A percentile compares a stretch with the other conserved stretches of the same genome.
Conservation (phyloP, 2,329 filamentous ascomycete genomes). For the Fusarium mundagurra region DNA sequence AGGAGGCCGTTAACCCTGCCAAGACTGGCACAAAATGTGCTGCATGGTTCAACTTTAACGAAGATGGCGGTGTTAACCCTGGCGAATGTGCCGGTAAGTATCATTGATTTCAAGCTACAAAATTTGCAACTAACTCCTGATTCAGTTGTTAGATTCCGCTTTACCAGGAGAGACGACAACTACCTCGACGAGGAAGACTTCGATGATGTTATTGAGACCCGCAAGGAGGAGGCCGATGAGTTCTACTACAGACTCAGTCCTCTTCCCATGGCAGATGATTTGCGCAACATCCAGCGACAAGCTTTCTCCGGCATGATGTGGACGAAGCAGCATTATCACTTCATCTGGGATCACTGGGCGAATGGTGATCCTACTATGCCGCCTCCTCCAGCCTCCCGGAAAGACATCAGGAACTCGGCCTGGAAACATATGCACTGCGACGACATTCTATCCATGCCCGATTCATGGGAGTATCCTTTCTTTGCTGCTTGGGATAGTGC, state of each 20-base stretch:
- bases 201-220: conserved; percentile 87
- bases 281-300: conserved; percentile 94
- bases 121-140: background rate
- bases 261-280: conserved; percentile 90
- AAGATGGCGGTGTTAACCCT: conserved; percentile 85
- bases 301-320: conserved; percentile 98
- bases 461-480: conserved; percentile 98
- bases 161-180: conserved; percentile 78
- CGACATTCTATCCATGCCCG: conserved; percentile 96
- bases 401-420: conserved; percentile 82
- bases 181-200: conserved; percentile 94
- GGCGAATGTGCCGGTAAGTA: conserved; percentile 86
- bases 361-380: conserved; percentile 91
- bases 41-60: conserved; percentile 92
- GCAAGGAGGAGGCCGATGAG: conserved; percentile 90
- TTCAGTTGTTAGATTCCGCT: conserved; percentile 85
- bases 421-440: conserved; percentile 97
- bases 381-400: conserved; percentile 82
- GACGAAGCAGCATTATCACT: conserved; percentile 97
- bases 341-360: conserved; percentile 98
- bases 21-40: conserved; percentile 86
- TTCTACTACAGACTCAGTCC: conserved; percentile 96
- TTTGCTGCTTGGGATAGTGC: conserved; percentile 98
- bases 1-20: conserved; percentile 82
- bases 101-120: conserved; percentile 49